Conservation (phyloP, 2,329 filamentous ascomycete species). For the Colletotrichum ledebouriae region DNA sequence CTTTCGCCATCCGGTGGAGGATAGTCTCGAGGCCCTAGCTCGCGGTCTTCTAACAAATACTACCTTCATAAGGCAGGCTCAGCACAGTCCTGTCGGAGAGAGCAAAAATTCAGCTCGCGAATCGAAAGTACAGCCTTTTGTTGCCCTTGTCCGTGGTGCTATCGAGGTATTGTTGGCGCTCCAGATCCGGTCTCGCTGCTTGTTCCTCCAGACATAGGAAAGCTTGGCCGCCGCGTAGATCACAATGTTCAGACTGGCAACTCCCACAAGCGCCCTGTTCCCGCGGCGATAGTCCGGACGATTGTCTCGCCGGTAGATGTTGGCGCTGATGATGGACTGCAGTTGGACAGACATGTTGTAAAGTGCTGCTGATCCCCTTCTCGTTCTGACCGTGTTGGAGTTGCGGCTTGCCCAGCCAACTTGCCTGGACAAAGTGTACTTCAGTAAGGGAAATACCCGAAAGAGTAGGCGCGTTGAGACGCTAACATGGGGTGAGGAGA, state of each 20-base stretch:
- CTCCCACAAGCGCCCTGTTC: slow-evolving; percentile 43
- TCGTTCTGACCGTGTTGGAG: slow-evolving; percentile 71
- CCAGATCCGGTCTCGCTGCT: slow-evolving; percentile 58
- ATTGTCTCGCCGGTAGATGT: slow-evolving; percentile 63
- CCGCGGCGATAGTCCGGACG: slow-evolving; percentile 52
- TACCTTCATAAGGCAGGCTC: slow-evolving; percentile 16
- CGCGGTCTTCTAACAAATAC: slow-evolving; percentile 11
- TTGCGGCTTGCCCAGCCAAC: slow-evolving; percentile 67
- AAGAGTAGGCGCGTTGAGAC: background rate
- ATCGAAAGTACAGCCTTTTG: slow-evolving; percentile 44
- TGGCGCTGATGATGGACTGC: slow-evolving; percentile 58
- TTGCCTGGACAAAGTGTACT: slow-evolving; percentile 60
- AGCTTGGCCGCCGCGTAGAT: slow-evolving; percentile 60
- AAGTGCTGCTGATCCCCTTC: slow-evolving; percentile 71
- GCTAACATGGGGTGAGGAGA: slow-evolving; percentile 57
- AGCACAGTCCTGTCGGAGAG: slow-evolving; percentile 6
- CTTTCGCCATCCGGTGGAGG: slow-evolving; percentile 12
- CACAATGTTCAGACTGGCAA: slow-evolving; percentile 44
- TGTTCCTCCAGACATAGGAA: slow-evolving; percentile 63
- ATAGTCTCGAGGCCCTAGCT: background rate
- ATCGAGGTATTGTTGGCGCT: slow-evolving; percentile 39
- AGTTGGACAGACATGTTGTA: slow-evolving; percentile 68
- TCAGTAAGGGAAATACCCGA: background rate
- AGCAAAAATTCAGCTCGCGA: slow-evolving; percentile 42
- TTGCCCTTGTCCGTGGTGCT: slow-evolving; percentile 43